Evolutionary conservation across 108 stramenopile species (phyloP), one percentile per base, ranked within the genome.

Genomic region (Nitzschia sp.): DNA sequence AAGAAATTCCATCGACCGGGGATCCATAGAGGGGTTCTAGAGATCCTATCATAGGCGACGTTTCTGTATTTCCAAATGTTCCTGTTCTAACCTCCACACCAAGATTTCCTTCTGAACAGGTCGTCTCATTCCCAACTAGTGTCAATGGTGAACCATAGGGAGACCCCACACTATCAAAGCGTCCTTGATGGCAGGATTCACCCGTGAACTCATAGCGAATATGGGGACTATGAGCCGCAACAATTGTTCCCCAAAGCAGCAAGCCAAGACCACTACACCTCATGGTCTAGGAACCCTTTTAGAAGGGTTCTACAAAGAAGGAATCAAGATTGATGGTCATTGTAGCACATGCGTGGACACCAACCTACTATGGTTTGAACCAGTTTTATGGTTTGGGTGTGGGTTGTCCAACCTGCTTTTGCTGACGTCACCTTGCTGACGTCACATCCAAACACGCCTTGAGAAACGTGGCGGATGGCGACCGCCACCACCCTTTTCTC

Each of bases 51-150:
- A 62, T 12, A 3, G n/a, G 17, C 3, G 8, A 12, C 8, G 8
- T 20, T 12, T 9, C 20, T 20, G 8, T 41, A 15, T 3, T 17
- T 17, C 14, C 19, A 15, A 21, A 46, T 5, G 41, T 43, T 34
- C 29, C 29, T n/a, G 0, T 3, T 12, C 12, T 12, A 42, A 41
- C 43, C 43, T 62, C 61, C 3, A 62, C 10, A 3, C 61, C 61
- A 6, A 62, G 40, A 42, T 62, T 62, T 24, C 70, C 70, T 8
- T 14, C n/a, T 6, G 53, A 12, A 43, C 70, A 71, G 21, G 37
- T 25, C 34, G 70, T 71, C 10, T 41, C 53, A 17, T 26, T 63
- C 14, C n/a, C n/a, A 5, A 17, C 46, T 2, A 15, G 46, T 1
- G 14, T 15, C n/a, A 48, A 17, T 15, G 46, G 6, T 6, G 17